Conservation (phyloP, 2,329 filamentous ascomycete genomes). For the Eutypa lata region DNA sequence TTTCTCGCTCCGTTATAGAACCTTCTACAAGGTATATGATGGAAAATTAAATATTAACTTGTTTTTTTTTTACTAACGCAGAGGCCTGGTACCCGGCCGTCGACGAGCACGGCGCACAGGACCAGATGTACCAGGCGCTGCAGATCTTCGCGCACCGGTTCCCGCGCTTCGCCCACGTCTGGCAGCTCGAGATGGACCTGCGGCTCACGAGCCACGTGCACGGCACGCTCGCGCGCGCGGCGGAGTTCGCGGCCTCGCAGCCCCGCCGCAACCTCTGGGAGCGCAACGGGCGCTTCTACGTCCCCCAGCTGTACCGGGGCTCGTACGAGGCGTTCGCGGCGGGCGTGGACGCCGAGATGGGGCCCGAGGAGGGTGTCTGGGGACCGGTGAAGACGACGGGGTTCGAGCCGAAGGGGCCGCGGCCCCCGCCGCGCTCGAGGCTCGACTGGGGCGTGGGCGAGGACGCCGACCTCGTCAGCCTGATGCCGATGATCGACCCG, state of each 20-base stretch:
- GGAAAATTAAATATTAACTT: too few species aligned
- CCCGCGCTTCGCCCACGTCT: slow-evolving; percentile 59
- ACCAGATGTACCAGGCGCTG: slow-evolving; percentile 19
- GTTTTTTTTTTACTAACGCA: too few species aligned
- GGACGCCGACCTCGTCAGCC: slow-evolving; percentile 68
- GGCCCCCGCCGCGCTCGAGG: slow-evolving; percentile 7
- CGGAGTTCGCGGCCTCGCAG: slow-evolving; percentile 61
- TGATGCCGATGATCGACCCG: slow-evolving; percentile 71
- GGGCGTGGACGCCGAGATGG: slow-evolving; percentile 39
- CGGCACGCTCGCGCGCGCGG: slow-evolving; percentile 64
- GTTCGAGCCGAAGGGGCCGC: slow-evolving; percentile 45
- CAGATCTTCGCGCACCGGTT: slow-evolving; percentile 57
- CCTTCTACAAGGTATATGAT: too few species aligned
- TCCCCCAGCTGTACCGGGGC: slow-evolving; percentile 61
- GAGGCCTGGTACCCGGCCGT: slow-evolving; percentile 60
- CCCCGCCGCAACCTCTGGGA: slow-evolving; percentile 70
- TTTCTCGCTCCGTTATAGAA: too few species aligned
- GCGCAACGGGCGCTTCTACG: slow-evolving; percentile 69
- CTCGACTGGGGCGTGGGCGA: slow-evolving; percentile 62
- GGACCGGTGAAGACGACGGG: slow-evolving; percentile 34
- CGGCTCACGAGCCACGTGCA: slow-evolving; percentile 61
- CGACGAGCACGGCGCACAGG: slow-evolving; percentile 38
- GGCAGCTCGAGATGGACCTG: slow-evolving; percentile 67
- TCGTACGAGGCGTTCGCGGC: slow-evolving; percentile 62
- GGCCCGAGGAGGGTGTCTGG: slow-evolving; percentile 45